These are phyloP conservation scores for Epicoccum nigrum DNA, from an alignment of 2,329 filamentous ascomycete genomes.

Conservation along the genomic window DNA sequence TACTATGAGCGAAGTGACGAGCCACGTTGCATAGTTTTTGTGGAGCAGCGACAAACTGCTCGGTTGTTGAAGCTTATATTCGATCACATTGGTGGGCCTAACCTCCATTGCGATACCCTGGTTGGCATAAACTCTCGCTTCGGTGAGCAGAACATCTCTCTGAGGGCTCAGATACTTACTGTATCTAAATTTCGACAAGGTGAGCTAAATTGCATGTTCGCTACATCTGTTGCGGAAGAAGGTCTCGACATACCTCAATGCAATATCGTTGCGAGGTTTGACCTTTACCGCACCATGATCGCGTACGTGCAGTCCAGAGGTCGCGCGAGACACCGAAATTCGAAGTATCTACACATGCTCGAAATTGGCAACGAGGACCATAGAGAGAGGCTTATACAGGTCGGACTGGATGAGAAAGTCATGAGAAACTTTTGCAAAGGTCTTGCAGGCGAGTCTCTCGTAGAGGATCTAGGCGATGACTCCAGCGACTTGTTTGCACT, in stretches of 20 bases:
- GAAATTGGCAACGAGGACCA: constrained; percentile 73
- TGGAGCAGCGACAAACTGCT: constrained; percentile 78
- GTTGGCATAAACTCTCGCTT: constrained; percentile 64
- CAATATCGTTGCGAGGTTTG: constrained; percentile 76
- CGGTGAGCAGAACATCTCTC: constrained; percentile 68
- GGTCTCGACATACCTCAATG: constrained; percentile 71
- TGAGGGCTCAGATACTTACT: constrained; percentile 74
- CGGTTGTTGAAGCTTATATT: constrained; percentile 74
- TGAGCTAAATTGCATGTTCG: constrained; percentile 66
- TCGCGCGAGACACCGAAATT: constrained; percentile 77
- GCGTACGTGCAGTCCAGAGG: constrained; percentile 94
- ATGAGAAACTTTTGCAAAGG: constrained; percentile 78
- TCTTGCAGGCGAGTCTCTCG: constrained; percentile 74
- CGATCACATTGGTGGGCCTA: constrained; percentile 60
- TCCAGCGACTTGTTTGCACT: constrained; percentile 62
- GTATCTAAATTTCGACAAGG: constrained; percentile 69
- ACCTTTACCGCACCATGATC: constrained; percentile 87
- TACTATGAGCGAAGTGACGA: constrained; percentile 66
- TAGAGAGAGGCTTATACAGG: constrained; percentile 61
- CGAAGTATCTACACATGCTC: constrained; percentile 83
- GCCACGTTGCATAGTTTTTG: constrained; percentile 84
- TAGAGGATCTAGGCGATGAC: constrained; percentile 65
- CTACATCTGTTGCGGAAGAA: constrained; percentile 70
- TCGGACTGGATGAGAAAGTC: constrained; percentile 61
- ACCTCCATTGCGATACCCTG: constrained; percentile 67